A percentile compares a stretch with the other conserved stretches of the same genome.
phyloP scores from a whole-genome alignment of 495 filamentous ascomycete genomes.

The Neurospora sp. region DNA sequence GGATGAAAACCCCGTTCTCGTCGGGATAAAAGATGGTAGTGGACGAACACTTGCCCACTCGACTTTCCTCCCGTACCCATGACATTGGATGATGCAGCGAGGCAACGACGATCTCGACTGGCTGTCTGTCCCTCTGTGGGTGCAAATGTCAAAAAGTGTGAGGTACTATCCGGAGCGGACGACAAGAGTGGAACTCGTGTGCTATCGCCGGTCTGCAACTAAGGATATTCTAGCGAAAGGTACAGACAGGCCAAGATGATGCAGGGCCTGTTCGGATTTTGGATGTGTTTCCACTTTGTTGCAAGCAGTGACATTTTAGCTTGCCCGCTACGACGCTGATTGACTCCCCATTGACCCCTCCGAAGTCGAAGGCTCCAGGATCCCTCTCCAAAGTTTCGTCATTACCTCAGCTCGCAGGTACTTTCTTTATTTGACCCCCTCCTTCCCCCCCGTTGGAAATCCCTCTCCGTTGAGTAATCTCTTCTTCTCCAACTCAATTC shows the following conservation, averaged over 20 bases:
- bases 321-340: conserved; percentile 1
- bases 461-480: conserved; percentile 13
- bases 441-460: conserved; percentile 12
- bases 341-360: conserved; percentile 14
- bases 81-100: background rate
- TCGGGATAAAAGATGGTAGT: background rate
- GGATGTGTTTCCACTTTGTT: conserved; percentile 9
- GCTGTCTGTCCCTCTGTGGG: background rate
- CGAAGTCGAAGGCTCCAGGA: conserved; percentile 12
- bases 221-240: background rate
- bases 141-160: background rate
- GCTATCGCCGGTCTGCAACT: background rate
- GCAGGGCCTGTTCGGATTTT: conserved; percentile 18
- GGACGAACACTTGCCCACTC: background rate
- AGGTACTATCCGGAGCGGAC: background rate
- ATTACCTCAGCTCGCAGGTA: conserved; percentile 10
- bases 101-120: background rate
- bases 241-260: conserved; percentile 18
- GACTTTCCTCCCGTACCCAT: background rate
- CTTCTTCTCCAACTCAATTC: conserved; percentile 2
- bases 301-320: conserved; percentile 3
- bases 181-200: background rate
- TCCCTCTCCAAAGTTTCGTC: conserved; percentile 25
- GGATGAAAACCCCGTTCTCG: background rate
- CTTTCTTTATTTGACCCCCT: conserved; percentile 5